phyloP scores from a whole-genome alignment of 176 grass and related monocot genomes.

The Poa annua region DNA sequence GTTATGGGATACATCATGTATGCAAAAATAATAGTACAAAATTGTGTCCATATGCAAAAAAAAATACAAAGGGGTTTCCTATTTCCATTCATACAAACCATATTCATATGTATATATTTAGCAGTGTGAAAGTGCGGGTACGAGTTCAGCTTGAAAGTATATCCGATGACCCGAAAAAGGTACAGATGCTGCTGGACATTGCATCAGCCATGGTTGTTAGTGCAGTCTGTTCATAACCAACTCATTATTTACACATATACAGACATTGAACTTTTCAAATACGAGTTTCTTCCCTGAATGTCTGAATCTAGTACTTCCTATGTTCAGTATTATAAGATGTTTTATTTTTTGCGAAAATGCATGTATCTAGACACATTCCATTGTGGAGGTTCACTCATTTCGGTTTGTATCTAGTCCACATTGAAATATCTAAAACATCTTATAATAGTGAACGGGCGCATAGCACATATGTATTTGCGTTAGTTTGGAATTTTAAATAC shows the following conservation, averaged over 20 bases:
- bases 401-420: no score
- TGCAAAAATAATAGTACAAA: conserved; percentile 17
- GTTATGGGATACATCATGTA: neutral
- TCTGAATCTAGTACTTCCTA: neutral
- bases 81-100: conserved; percentile 1
- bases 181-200: conserved; percentile 28
- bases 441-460: no score
- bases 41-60: conserved; percentile 4
- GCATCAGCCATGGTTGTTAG: neutral
- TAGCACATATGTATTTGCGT: neutral
- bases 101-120: neutral
- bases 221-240: conserved; percentile 6
- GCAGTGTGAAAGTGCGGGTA: neutral
- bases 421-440: no score
- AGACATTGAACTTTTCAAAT: conserved; percentile 9
- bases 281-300: neutral
- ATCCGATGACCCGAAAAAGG: conserved; percentile 12
- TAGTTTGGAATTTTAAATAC: neutral
- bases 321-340: no score
- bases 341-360: no score
- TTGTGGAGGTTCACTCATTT: no score
- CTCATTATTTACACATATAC: conserved; percentile 11
- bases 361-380: no score
- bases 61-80: neutral
- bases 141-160: conserved; percentile 5